These are phyloP conservation scores for Tolypocladium inflatum DNA, from an alignment of 2,329 filamentous ascomycete genomes.

Conservation along the genomic window DNA sequence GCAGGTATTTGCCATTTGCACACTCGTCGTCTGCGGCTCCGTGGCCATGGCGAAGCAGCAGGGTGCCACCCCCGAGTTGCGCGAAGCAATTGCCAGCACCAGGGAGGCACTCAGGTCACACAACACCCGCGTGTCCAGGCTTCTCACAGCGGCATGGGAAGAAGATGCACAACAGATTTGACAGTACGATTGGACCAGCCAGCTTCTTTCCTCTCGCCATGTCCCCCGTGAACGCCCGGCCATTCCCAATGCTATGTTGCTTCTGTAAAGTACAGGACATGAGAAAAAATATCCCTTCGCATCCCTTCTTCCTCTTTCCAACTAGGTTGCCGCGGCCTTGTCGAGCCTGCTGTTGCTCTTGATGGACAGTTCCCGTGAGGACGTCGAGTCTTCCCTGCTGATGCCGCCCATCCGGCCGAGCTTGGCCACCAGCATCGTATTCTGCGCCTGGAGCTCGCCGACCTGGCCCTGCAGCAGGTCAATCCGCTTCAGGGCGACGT, in stretches of 20 bases:
- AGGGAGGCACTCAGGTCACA: conserved; percentile 1
- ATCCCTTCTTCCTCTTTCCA: background rate
- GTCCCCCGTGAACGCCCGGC: background rate
- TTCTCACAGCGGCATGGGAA: conserved; percentile 13
- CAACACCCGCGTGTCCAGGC: conserved; percentile 14
- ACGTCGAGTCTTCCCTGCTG: conserved; percentile 9
- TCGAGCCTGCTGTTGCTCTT: background rate
- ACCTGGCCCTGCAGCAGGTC: conserved; percentile 45
- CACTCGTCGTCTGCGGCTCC: conserved; percentile 32
- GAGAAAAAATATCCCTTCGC: background rate
- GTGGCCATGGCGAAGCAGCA: conserved; percentile 19
- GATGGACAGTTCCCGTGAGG: background rate
- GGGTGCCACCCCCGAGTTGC: conserved; percentile 2
- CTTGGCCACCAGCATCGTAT: conserved; percentile 46
- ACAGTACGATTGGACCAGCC: background rate
- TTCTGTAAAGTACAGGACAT: background rate
- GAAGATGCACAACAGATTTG: background rate
- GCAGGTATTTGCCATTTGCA: conserved; percentile 54
- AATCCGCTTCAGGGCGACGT: conserved; percentile 41
- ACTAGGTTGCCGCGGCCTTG: background rate
- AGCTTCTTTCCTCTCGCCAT: background rate
- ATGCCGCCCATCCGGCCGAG: conserved; percentile 38
- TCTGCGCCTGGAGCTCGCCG: conserved; percentile 49
- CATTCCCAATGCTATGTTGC: background rate
- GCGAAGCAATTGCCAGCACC: conserved; percentile 3